phyloP scores from a whole-genome alignment of 2,329 filamentous ascomycete genomes.

The Fusarium mexicanum region DNA sequence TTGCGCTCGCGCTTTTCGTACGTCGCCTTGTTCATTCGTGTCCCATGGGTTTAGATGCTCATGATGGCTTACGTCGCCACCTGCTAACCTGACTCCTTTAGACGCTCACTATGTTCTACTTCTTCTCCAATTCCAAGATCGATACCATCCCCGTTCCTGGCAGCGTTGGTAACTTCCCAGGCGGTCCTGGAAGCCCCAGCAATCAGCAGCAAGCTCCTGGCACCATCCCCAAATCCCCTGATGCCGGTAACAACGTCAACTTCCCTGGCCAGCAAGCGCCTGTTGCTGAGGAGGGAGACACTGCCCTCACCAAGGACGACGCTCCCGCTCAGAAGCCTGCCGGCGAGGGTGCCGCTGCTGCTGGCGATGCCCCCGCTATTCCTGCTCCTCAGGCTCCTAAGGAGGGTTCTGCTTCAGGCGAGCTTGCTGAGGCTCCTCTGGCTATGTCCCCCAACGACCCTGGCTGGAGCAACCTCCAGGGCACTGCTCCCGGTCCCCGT shows the following conservation, averaged over 20 bases:
- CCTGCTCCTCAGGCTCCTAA: constrained; percentile 17
- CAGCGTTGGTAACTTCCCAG: constrained; percentile 34
- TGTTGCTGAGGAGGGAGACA: constrained; percentile 23
- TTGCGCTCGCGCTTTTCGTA: constrained; percentile 88
- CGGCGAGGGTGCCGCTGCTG: constrained; percentile 12
- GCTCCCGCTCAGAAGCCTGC: constrained; percentile 34
- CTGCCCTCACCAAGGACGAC: constrained; percentile 34
- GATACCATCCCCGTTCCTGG: constrained; percentile 49
- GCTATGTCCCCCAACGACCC: constrained; percentile 62
- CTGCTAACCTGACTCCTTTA: constrained; percentile 24
- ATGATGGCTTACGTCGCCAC: constrained; percentile 13
- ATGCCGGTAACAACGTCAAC: constrained; percentile 38
- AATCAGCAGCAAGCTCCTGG: constrained; percentile 35
- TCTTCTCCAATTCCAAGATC: constrained; percentile 72
- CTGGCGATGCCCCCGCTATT: neutral
- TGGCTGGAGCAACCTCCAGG: constrained; percentile 62
- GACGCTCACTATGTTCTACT: constrained; percentile 72
- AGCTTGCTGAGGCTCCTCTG: constrained; percentile 46
- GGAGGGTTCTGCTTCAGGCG: constrained; percentile 49
- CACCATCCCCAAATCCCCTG: constrained; percentile 25
- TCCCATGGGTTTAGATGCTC: neutral
- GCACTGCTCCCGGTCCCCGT: constrained; percentile 71
- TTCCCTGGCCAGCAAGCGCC: constrained; percentile 35
- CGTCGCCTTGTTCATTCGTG: constrained; percentile 48
- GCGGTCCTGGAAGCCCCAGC: constrained; percentile 36